These are phyloP conservation scores for Solanum hybrid DNA, from an alignment of 305 asterid species.

Conservation along the genomic window DNA sequence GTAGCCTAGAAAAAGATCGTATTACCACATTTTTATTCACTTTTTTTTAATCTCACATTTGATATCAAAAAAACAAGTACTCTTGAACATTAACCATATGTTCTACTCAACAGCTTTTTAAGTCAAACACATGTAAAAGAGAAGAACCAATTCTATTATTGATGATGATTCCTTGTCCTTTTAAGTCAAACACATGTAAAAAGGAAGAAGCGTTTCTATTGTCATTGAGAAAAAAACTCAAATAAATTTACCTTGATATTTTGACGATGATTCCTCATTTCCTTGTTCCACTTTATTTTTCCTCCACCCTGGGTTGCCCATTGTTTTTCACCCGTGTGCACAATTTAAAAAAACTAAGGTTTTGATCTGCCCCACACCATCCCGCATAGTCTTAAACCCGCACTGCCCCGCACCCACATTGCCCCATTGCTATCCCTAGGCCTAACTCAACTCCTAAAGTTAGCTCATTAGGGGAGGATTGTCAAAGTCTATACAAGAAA, in stretches of 20 bases:
- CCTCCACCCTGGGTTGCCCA: neutral
- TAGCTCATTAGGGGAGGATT: neutral
- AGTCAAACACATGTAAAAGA: neutral
- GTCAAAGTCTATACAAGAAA: neutral
- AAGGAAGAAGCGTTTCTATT: neutral
- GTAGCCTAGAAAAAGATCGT: neutral
- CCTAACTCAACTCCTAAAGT: neutral
- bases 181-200: neutral
- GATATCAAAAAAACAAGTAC: neutral
- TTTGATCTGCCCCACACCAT: neutral
- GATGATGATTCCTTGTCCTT: neutral
- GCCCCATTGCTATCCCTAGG: neutral
- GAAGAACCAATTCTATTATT: neutral
- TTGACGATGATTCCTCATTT: neutral
- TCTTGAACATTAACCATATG: neutral
- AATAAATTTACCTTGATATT: neutral
- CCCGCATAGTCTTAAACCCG: neutral
- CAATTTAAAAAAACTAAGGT: neutral
- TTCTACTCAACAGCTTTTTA: neutral
- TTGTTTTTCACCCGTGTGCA: neutral
- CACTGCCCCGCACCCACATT: neutral
- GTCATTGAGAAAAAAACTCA: neutral
- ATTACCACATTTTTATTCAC: neutral
- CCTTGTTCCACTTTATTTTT: neutral
- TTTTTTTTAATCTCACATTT: neutral